Evolutionary conservation across 2,329 filamentous ascomycete genomes (phyloP), one percentile per base, ranked within the genome.

Genomic region (Lasiodiplodia citricola): DNA sequence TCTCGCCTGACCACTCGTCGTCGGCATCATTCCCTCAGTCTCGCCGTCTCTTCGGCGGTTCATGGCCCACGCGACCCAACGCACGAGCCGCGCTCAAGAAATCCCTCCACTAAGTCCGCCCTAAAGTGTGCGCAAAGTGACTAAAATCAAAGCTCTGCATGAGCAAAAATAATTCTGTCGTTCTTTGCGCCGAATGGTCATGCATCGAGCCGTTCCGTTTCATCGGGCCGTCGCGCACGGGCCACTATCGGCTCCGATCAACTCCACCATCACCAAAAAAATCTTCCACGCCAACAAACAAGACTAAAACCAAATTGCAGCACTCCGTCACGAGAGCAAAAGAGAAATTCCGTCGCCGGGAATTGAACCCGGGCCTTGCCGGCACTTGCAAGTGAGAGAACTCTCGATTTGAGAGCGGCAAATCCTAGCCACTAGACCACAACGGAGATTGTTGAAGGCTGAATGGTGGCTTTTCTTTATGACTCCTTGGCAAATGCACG

Each of bases 291-390:
- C 18, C 35, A 21, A n/a, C 31, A 10, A 21, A 16, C 21, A 52
- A 52, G 21, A 64, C 47, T 35, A 63, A 63, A 50, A 4, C 4
- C 18, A 41, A 4, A 10, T 37, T 10, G 28, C 10, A 37, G 13
- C 28, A 13, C 13, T 52, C 31, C 14, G 5, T 18, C 8, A 11
- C 13, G n/a, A 51, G 25, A 3, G 2, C 44, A 71, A 66, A 70
- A 64, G 50, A n/a, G 0, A 60, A n/a, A 37, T 76, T 76, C 74
- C 74, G 74, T 75, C 73, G 74, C 75, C 73, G 74, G 74, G 75
- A 77, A 77, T 76, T 72, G 75, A 75, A 76, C 75, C 74, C 75
- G 74, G 75, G 75, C 75, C 75, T 76, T 76, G 75, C 73, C 75
- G 75, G 75, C 74, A 72, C 75, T 64, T 64, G 38, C 25, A 52